Evolutionary conservation across 73 alveolate species (phyloP).

Genomic region (Paramecium bursaria): DNA sequence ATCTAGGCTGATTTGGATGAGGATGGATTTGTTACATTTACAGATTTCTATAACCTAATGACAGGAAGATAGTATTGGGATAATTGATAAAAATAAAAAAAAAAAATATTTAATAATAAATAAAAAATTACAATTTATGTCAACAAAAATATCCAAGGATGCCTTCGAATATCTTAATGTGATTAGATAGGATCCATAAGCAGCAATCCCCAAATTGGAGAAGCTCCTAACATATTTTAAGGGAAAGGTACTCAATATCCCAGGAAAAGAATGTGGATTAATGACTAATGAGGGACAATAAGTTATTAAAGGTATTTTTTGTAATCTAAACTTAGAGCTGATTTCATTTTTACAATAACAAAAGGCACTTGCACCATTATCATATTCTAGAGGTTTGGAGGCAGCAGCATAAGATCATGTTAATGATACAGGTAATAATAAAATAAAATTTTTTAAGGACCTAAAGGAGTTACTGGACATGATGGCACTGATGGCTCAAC

Average conservation of each 20-base stretch:
- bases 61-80: slow-evolving; percentile 62
- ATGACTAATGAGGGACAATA: slow-evolving; percentile 62
- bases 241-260: slow-evolving; percentile 64
- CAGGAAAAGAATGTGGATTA: slow-evolving; percentile 60
- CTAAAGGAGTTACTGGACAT: slow-evolving; percentile 76
- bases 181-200: slow-evolving; percentile 49
- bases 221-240: slow-evolving; percentile 17
- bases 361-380: slow-evolving; percentile 74
- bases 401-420: slow-evolving; percentile 82
- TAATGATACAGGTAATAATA: slow-evolving; percentile 93
- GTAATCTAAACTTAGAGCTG: slow-evolving; percentile 71
- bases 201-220: slow-evolving; percentile 36
- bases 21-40: slow-evolving; percentile 60
- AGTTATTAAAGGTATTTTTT: slow-evolving; percentile 37
- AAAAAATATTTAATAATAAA: too few species aligned
- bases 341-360: too few species aligned
- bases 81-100: too few species aligned
- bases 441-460: too few species aligned
- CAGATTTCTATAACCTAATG: slow-evolving; percentile 61
- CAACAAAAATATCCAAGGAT: slow-evolving; percentile 12
- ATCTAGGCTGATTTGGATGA: slow-evolving; percentile 64
- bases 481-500: slow-evolving; percentile 80
- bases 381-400: slow-evolving; percentile 80
- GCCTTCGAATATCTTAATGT: slow-evolving; percentile 54
- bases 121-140: not conserved